Percentiles rank a stretch among this genome's conserved stretches.
Conservation (phyloP, 192 early-diverging fungal genomes). For the Backusella sp. region DNA sequence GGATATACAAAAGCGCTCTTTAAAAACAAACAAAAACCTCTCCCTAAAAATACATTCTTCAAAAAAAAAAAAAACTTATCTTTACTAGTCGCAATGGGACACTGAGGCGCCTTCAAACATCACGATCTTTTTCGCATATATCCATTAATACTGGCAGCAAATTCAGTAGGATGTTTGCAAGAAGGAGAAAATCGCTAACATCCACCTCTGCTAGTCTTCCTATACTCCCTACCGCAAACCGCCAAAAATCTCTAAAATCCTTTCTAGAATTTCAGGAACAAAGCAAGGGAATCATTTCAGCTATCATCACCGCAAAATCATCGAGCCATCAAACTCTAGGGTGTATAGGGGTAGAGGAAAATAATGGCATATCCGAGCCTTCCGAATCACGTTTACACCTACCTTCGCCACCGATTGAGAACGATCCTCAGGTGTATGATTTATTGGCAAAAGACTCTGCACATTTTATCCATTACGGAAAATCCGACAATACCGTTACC, state of each 20-base stretch:
- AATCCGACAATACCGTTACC: slow-evolving; percentile 25
- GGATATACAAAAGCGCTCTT: not conserved
- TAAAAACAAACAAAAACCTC: not conserved
- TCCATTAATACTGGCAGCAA: not conserved
- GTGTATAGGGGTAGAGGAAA: slow-evolving; percentile 18
- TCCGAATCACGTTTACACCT: not conserved
- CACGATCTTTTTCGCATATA: slow-evolving; percentile 8
- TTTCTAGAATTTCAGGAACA: slow-evolving; percentile 5
- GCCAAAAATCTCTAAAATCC: slow-evolving; percentile 7
- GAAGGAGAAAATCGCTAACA: slow-evolving; percentile 12
- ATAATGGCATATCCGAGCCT: not conserved
- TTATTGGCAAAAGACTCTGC: slow-evolving; percentile 26
- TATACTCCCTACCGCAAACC: not conserved
- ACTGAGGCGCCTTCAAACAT: slow-evolving; percentile 1
- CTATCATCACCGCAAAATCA: slow-evolving; percentile 14
- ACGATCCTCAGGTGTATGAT: slow-evolving; percentile 44
- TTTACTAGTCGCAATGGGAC: not conserved
- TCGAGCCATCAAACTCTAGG: slow-evolving; percentile 6
- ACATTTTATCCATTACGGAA: slow-evolving; percentile 40
- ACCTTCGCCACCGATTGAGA: slow-evolving; percentile 40
- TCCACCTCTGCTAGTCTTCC: not conserved
- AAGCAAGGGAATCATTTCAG: slow-evolving; percentile 23
- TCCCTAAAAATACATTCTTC: slow-evolving; percentile 2
- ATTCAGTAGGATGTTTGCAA: slow-evolving; percentile 15
- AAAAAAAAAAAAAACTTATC: slow-evolving; percentile 6